A percentile compares a stretch with the other conserved stretches of the same genome.
These are phyloP conservation scores for Dictyostelium purpureum DNA, from an alignment of 78 protist genomes.

Conservation along the genomic window DNA sequence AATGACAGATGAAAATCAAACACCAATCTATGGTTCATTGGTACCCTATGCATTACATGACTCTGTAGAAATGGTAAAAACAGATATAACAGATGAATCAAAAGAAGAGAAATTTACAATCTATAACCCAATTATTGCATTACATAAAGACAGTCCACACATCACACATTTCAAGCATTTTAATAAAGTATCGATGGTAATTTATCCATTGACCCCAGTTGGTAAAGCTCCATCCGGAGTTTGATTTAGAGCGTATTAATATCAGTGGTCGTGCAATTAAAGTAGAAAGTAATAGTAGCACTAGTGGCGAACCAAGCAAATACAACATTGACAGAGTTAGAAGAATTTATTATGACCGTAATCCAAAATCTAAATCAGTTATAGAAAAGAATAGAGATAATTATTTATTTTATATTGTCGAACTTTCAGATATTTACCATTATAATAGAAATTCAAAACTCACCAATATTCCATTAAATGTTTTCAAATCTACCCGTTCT, in stretches of 20 bases:
- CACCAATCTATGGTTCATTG: conserved; percentile 66
- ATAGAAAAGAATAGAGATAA: not conserved
- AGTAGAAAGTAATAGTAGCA: no score
- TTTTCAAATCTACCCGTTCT: not conserved
- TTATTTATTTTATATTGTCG: conserved; percentile 3
- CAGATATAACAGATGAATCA: not conserved
- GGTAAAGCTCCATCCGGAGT: conserved; percentile 32
- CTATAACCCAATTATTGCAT: conserved; percentile 1
- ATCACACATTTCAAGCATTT: conserved; percentile 62
- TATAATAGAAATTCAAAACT: conserved; percentile 26
- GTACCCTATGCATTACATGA: conserved; percentile 22
- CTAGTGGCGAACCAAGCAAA: not conserved
- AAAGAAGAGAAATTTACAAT: not conserved
- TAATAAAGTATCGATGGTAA: conserved; percentile 35
- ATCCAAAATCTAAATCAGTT: conserved; percentile 2
- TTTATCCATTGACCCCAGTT: conserved; percentile 61
- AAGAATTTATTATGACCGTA: not conserved
- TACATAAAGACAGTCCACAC: conserved; percentile 10
- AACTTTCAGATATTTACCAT: conserved; percentile 18
- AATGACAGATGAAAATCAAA: conserved; percentile 12
- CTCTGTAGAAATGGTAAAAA: not conserved
- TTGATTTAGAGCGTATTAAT: conserved; percentile 35
- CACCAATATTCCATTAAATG: not conserved
- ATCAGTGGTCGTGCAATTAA: conserved; percentile 15
- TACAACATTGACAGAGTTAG: not conserved